Base-by-base conservation (phyloP, 2,329 filamentous ascomycete genomes). In the Colletotrichum cordylinicola region DNA sequence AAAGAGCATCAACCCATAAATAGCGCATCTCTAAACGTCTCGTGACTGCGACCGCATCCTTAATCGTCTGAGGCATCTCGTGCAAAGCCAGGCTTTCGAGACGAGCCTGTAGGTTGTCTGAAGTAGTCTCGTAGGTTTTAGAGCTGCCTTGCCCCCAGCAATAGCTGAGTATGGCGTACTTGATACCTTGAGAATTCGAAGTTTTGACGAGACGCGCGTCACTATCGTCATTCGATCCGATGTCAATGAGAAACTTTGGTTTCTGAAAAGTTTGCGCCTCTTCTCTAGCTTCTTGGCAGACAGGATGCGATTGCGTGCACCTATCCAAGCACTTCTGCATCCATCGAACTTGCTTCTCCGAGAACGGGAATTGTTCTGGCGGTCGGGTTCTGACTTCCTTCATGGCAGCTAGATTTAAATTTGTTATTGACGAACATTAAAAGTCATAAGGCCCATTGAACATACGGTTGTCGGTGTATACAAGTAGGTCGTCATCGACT, bases 381-480 rank as follows among this genome's bases (percentile, higher is more conserved):
- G 18, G 18, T 2, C 9, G 21, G 1, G 39, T 48, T 48, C 39
- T 48, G 39, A 48, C 0, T n/a, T 12, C 6, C 10, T 12, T 1
- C 18, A 48, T 5, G 16, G 39, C 18, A 3, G 3, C 39, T 48
- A 7, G 39, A 12, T n/a, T n/a, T n/a, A 0, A 3, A 21, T n/a
- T 2, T 12, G 39, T 48, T 48, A 48, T 48, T 4, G 1, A 21
- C 9, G 18, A 0, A 21, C 5, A 6, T 21, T 12, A 0, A 9
- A 48, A 48, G 9, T 12, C 6, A 1, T 6, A 0, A 21, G 1
- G 9, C 12, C 1, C 9, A n/a, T n/a, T n/a, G n/a, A 48, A 21
- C 39, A 10, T n/a, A 48, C 18, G 3, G 16, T 48, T 48, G 39
- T 48, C 18, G 3, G 39, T 21, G 0, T 48, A 48, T 4, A 2